phyloP scores from a whole-genome alignment of 2,329 filamentous ascomycete species.

The Fusarium nodosum region DNA sequence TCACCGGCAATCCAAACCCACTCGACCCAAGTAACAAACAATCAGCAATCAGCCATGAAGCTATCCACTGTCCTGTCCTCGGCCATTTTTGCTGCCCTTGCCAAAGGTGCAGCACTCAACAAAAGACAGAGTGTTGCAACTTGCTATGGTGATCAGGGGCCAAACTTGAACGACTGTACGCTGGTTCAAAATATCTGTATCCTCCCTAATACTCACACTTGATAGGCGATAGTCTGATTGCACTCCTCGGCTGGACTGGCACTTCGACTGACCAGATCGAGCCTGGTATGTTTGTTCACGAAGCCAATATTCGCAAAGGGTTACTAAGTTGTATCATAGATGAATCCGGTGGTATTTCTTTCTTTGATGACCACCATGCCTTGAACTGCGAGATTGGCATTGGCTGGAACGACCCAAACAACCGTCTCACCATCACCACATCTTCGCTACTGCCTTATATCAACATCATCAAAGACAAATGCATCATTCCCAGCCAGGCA shows the following conservation, averaged over 20 bases:
- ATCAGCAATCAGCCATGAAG: neutral
- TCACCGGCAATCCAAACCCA: neutral
- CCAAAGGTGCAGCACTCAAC: neutral
- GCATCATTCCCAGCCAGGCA: neutral
- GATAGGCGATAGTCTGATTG: neutral
- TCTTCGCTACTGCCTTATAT: neutral
- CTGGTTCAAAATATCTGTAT: too few relatives aligned
- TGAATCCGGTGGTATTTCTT: neutral
- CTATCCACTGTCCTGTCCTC: neutral
- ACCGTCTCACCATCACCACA: neutral
- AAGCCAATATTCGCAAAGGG: rapidly evolving
- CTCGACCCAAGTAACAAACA: neutral
- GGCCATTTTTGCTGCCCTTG: rapidly evolving
- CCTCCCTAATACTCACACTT: neutral
- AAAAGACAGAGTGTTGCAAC: neutral
- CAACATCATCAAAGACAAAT: neutral
- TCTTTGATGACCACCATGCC: neutral
- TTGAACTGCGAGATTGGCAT: neutral
- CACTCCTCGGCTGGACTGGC: neutral
- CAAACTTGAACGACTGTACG: neutral
- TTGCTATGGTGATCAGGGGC: neutral
- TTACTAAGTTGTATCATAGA: rapidly evolving
- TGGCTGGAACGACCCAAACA: neutral
- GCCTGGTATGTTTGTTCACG: neutral
- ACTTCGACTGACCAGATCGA: neutral